Evolutionary conservation across 83 land plant genomes (phyloP).

Genomic region (Isoetes engelmannii): DNA sequence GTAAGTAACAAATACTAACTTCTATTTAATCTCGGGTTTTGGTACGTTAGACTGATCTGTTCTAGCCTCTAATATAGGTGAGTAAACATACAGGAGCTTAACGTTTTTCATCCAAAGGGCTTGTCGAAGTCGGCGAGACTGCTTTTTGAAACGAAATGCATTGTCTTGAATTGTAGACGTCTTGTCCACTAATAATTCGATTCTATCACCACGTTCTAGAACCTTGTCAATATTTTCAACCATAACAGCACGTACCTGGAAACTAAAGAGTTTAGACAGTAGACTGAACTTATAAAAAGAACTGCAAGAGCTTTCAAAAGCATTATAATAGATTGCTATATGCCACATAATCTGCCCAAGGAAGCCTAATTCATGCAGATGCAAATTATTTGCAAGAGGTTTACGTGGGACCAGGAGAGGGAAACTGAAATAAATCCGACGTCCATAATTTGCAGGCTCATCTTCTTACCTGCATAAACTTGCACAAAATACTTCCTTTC

Average conservation of each 20-base stretch:
- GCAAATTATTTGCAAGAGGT: no score
- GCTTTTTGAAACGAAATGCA: constrained; percentile 54
- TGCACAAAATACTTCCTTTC: no score
- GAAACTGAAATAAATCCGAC: no score
- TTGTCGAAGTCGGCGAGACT: constrained; percentile 54
- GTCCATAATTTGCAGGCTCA: no score
- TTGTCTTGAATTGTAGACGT: constrained; percentile 52
- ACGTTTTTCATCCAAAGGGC: constrained; percentile 57
- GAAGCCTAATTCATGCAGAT: no score
- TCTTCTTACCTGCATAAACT: no score
- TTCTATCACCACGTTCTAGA: constrained; percentile 58
- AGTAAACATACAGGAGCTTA: constrained; percentile 47
- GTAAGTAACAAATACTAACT: not conserved
- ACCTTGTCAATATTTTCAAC: constrained; percentile 71
- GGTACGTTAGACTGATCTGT: not conserved
- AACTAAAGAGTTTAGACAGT: not conserved
- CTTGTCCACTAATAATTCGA: constrained; percentile 59
- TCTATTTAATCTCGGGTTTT: not conserved
- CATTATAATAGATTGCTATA: not conserved
- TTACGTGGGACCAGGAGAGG: no score
- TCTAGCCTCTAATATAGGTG: no score
- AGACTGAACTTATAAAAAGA: not conserved
- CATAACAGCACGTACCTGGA: constrained; percentile 60
- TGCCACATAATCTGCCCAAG: not conserved
- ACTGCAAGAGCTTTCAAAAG: not conserved